Evolutionary conservation across 2,329 filamentous ascomycete species (phyloP).

Genomic region (Calycina marina): DNA sequence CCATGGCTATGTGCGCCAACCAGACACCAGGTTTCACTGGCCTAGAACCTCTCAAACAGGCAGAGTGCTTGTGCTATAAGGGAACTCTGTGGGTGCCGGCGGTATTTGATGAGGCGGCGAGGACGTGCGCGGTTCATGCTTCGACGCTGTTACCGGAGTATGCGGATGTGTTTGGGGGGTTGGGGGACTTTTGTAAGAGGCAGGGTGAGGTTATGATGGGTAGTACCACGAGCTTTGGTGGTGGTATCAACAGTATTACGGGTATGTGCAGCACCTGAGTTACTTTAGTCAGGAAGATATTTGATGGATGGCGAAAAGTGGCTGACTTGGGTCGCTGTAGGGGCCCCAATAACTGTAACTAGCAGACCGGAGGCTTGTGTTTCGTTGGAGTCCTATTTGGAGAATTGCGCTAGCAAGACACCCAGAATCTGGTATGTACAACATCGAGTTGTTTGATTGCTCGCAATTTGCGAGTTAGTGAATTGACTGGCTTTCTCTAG

Average conservation of each 20-base stretch:
- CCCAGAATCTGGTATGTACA: too few species aligned
- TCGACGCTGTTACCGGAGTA: constrained; percentile 5
- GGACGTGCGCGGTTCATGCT: constrained; percentile 13
- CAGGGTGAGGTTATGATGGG: too few species aligned
- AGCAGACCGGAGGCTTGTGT: too few species aligned
- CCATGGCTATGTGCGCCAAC: not conserved
- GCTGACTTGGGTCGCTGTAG: too few species aligned
- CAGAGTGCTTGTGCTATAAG: constrained; percentile 12
- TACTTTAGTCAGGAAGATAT: constrained; percentile 24
- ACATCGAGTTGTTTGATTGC: too few species aligned
- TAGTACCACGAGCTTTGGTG: too few species aligned
- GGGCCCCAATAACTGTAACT: too few species aligned
- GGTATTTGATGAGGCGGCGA: constrained; percentile 14
- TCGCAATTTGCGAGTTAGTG: too few species aligned
- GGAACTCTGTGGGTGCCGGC: constrained; percentile 11
- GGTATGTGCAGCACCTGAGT: not conserved
- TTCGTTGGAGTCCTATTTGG: too few species aligned
- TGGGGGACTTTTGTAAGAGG: constrained; percentile 13
- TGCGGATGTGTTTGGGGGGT: constrained; percentile 7
- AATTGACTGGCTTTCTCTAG: too few species aligned
- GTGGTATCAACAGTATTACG: not conserved
- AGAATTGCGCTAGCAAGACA: too few species aligned
- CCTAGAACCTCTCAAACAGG: not conserved
- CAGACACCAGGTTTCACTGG: not conserved
- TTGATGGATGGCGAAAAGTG: too few species aligned